Evolutionary conservation across 2,329 filamentous ascomycete genomes (phyloP).

Genomic region (Aspergillus tamarii): DNA sequence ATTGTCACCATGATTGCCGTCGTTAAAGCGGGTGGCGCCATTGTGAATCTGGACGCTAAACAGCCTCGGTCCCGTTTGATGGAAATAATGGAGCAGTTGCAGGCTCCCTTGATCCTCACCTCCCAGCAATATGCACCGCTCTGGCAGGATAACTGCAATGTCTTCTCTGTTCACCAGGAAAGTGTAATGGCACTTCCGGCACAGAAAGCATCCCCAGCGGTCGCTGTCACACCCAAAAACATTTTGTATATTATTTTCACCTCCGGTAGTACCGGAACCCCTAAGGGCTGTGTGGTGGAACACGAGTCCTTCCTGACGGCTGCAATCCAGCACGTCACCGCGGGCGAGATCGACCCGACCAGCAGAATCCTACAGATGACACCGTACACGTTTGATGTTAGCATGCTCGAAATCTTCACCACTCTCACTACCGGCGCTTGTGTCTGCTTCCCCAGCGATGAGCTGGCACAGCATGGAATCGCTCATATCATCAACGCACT

Average conservation of each 20-base stretch:
- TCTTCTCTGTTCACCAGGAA: not conserved
- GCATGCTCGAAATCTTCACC: constrained; percentile 54
- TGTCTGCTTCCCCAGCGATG: constrained; percentile 56
- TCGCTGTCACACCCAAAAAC: constrained; percentile 7
- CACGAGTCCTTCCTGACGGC: constrained; percentile 51
- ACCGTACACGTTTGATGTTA: constrained; percentile 52
- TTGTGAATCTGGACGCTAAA: constrained; percentile 35
- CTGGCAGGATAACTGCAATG: constrained; percentile 4
- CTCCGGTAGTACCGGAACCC: constrained; percentile 80
- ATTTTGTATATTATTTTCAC: constrained; percentile 74
- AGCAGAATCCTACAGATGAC: constrained; percentile 45
- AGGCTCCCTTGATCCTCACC: constrained; percentile 23
- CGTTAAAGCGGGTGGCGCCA: constrained; percentile 32
- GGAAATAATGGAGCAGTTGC: not conserved
- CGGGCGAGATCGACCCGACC: constrained; percentile 28
- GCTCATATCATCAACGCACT: constrained; percentile 46
- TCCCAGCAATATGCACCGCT: not conserved
- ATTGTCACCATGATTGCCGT: constrained; percentile 34
- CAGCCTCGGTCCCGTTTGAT: constrained; percentile 23
- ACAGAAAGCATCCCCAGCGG: not conserved
- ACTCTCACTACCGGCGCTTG: constrained; percentile 57
- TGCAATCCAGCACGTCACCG: constrained; percentile 6
- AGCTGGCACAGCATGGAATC: constrained; percentile 50
- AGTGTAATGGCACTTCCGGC: not conserved
- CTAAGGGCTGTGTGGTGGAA: constrained; percentile 81